Percentiles rank a stretch among this genome's conserved stretches.
phyloP scores from a whole-genome alignment of 2,329 filamentous ascomycete species.

The Parafenestella ontariensis region DNA sequence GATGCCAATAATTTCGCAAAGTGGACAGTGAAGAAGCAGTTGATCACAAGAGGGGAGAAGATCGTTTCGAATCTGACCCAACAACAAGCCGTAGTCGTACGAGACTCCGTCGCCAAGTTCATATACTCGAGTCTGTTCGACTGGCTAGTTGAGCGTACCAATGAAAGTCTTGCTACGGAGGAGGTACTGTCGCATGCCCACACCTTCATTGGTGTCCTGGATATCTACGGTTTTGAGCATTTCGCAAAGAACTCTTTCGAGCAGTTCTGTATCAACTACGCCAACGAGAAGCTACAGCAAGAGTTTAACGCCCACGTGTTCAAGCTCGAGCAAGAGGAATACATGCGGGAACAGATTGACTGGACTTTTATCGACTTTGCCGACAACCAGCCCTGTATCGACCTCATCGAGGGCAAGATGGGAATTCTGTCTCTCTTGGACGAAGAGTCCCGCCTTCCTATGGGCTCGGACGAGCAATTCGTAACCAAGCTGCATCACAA shows the following conservation, averaged over 20 bases:
- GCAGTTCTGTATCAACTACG: conserved; percentile 99
- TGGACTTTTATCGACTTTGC: conserved; percentile 99
- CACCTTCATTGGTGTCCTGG: conserved; percentile 95
- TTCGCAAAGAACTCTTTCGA: conserved; percentile 99
- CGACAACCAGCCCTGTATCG: conserved; percentile 98
- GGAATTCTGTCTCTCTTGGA: conserved; percentile 91
- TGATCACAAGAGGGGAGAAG: conserved; percentile 95
- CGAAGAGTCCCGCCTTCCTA: conserved; percentile 94
- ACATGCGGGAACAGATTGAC: conserved; percentile 93
- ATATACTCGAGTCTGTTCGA: conserved; percentile 98
- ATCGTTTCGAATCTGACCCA: conserved; percentile 95
- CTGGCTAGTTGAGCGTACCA: conserved; percentile 98
- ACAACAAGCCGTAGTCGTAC: conserved; percentile 90
- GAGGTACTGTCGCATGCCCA: conserved; percentile 81
- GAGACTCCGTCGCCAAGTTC: conserved; percentile 97
- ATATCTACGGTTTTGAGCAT: conserved; percentile 99
- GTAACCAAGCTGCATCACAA: conserved; percentile 96
- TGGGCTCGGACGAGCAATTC: conserved; percentile 97
- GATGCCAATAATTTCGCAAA: conserved; percentile 86
- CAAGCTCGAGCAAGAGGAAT: conserved; percentile 98
- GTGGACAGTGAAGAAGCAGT: conserved; percentile 99
- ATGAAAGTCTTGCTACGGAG: conserved; percentile 85
- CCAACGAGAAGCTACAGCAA: conserved; percentile 98
- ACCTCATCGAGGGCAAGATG: conserved; percentile 95
- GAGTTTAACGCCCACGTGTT: conserved; percentile 99